Conservation (phyloP, 1,139 yeast species). For the Sporopachydermia cereana region DNA sequence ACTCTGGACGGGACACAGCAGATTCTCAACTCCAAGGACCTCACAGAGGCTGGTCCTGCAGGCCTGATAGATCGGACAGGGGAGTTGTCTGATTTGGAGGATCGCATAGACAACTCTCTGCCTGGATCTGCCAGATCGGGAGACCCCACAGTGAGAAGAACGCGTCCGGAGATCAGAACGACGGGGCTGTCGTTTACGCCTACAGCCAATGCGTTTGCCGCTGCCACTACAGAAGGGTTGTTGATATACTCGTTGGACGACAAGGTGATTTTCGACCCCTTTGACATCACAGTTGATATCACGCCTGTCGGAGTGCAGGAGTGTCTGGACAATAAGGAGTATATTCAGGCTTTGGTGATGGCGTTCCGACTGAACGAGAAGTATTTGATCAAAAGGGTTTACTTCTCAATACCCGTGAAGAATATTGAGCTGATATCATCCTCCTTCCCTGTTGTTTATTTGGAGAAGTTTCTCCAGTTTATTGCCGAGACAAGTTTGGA, state of each 20-base stretch:
- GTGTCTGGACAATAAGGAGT: constrained; percentile 47
- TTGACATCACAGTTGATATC: constrained; percentile 85
- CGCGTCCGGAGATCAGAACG: constrained; percentile 73
- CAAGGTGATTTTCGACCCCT: constrained; percentile 76
- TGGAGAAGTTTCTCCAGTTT: constrained; percentile 54
- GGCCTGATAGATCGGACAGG: constrained; percentile 79
- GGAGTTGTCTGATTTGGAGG: constrained; percentile 78
- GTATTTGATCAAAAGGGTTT: constrained; percentile 59
- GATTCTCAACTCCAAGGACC: constrained; percentile 61
- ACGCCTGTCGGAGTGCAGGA: constrained; percentile 70
- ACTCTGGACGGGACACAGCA: constrained; percentile 81
- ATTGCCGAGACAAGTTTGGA: constrained; percentile 60
- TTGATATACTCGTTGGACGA: constrained; percentile 73
- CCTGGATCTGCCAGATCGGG: constrained; percentile 86
- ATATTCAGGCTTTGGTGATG: constrained; percentile 77
- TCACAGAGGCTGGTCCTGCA: constrained; percentile 83
- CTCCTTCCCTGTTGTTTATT: constrained; percentile 67
- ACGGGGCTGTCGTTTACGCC: constrained; percentile 77
- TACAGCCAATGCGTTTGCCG: constrained; percentile 83
- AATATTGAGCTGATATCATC: constrained; percentile 57
- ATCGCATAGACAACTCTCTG: constrained; percentile 57
- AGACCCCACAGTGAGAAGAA: constrained; percentile 69
- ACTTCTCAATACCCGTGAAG: constrained; percentile 62
- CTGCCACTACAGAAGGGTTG: constrained; percentile 92
- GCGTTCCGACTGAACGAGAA: constrained; percentile 84